Percentiles rank a stretch among this genome's conserved stretches.
These are phyloP conservation scores for Barbatosphaeria neglecta DNA, from an alignment of 495 filamentous ascomycete species.

Conservation along the genomic window DNA sequence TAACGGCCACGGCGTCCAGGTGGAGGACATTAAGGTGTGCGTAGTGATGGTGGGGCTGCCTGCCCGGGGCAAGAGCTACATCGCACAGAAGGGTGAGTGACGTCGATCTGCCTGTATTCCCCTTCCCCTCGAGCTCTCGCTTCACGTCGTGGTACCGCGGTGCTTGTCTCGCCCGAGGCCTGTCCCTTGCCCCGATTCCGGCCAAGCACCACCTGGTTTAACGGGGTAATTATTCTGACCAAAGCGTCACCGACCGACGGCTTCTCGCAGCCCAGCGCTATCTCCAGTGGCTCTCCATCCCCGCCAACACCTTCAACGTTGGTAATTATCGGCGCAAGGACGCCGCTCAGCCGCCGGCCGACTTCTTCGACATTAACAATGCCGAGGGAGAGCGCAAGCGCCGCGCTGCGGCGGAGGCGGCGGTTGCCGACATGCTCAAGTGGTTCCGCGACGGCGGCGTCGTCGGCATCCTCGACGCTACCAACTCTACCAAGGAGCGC, in stretches of 20 bases:
- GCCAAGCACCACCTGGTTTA: too few species aligned
- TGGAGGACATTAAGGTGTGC: conserved; percentile 88
- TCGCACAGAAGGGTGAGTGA: conserved; percentile 79
- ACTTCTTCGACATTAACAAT: conserved; percentile 88
- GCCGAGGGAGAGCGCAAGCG: conserved; percentile 81
- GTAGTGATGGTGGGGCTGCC: conserved; percentile 99
- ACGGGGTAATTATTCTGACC: too few species aligned
- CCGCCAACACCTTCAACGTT: conserved; percentile 90
- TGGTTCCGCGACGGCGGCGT: conserved; percentile 76
- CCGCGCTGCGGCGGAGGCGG: conserved; percentile 75
- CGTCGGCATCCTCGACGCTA: conserved; percentile 89
- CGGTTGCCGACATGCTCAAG: conserved; percentile 77
- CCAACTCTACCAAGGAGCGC: conserved; percentile 83
- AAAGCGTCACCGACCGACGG: conserved; percentile 6
- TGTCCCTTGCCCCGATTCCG: neutral
- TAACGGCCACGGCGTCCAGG: conserved; percentile 50
- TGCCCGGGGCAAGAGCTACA: conserved; percentile 90
- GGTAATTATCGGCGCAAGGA: conserved; percentile 81
- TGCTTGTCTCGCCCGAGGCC: neutral
- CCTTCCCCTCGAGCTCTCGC: neutral
- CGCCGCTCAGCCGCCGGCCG: conserved; percentile 74
- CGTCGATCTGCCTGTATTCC: neutral
- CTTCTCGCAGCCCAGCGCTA: conserved; percentile 69
- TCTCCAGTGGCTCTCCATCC: conserved; percentile 88
- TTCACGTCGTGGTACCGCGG: neutral